Conservation (phyloP, 169 alveolate genomes). For the Ichthyophthirius multifiliis region DNA sequence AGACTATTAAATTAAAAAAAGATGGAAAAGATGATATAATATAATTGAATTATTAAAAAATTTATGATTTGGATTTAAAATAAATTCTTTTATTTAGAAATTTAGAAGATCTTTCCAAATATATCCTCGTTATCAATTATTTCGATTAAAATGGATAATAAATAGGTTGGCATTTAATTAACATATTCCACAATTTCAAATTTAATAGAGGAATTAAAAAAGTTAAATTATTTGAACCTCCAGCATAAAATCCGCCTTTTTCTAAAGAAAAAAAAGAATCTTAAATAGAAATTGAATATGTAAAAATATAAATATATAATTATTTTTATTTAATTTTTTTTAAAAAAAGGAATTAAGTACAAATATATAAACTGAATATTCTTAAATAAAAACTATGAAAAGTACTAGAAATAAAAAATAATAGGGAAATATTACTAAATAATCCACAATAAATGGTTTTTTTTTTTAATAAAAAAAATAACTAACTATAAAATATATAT, state of each 20-base stretch:
- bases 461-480: too few relatives aligned
- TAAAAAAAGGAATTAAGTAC: not conserved
- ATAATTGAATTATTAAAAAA: not conserved
- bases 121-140: not conserved
- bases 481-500: too few relatives aligned
- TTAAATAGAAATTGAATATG: not conserved
- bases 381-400: not conserved
- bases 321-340: not conserved
- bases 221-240: not conserved
- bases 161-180: not conserved
- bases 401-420: not conserved
- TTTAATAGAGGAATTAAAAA: not conserved
- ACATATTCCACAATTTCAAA: not conserved
- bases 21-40: not conserved
- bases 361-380: not conserved
- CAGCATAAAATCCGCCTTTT: not conserved
- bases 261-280: not conserved
- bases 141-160: not conserved
- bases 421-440: not conserved
- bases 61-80: not conserved
- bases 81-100: not conserved
- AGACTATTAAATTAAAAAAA: not conserved
- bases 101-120: not conserved
- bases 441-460: not conserved
- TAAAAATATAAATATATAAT: too few relatives aligned